A percentile compares a stretch with the other conserved stretches of the same genome.
Conservation (phyloP, 306 rosid species). For the Rosa multiflora region DNA sequence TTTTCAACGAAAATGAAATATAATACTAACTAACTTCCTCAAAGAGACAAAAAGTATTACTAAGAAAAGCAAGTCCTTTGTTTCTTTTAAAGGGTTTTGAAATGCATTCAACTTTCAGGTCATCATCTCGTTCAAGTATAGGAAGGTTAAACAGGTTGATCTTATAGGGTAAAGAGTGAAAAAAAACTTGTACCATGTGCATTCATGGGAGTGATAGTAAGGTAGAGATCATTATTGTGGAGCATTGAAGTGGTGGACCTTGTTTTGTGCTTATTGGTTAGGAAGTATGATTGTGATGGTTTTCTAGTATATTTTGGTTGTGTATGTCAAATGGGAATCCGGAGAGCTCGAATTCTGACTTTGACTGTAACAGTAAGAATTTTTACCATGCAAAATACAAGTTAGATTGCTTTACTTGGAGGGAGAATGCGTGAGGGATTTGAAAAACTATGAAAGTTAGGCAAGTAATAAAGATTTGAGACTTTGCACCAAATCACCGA, state of each 20-base stretch:
- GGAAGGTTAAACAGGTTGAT: background rate
- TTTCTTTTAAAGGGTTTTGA: background rate
- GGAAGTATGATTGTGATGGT: background rate
- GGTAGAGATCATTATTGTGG: background rate
- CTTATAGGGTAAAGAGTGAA: background rate
- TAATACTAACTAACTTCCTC: background rate
- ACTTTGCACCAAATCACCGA: background rate
- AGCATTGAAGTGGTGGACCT: background rate
- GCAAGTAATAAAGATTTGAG: background rate
- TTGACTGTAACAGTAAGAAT: background rate
- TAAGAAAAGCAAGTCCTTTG: background rate
- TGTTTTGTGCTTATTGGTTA: background rate
- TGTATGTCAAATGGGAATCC: background rate
- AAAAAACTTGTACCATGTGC: background rate
- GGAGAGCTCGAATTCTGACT: background rate
- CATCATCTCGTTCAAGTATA: background rate
- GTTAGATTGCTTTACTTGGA: background rate
- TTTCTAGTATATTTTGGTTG: background rate
- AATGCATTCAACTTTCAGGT: background rate
- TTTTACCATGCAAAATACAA: background rate
- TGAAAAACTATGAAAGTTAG: background rate
- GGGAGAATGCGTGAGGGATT: background rate
- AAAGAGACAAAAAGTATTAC: background rate
- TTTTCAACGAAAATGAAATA: background rate
- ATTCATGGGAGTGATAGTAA: background rate